Percentiles rank a stretch among this genome's conserved stretches.
Evolutionary conservation across 2,329 filamentous ascomycete species (phyloP).

Genomic region (Botrytis medusae): DNA sequence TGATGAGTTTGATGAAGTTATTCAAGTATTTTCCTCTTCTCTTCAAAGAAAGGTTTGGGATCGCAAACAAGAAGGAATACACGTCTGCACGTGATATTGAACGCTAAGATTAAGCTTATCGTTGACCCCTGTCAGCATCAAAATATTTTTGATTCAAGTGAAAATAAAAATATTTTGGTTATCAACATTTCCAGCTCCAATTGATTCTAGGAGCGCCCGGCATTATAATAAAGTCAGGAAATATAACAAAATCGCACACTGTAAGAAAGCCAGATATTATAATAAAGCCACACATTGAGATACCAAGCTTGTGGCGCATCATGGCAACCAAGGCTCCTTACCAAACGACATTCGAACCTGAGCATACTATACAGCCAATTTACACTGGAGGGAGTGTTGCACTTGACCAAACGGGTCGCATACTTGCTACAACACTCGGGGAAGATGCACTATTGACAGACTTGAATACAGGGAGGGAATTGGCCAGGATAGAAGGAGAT

Average conservation of each 20-base stretch:
- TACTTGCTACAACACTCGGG: slow-evolving; percentile 85
- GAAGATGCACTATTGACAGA: slow-evolving; percentile 90
- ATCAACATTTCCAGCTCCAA: slow-evolving; percentile 7
- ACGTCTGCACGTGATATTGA: slow-evolving; percentile 1
- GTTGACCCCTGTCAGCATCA: slow-evolving; percentile 22
- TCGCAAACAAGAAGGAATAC: background rate
- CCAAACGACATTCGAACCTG: slow-evolving; percentile 88
- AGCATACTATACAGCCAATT: slow-evolving; percentile 82
- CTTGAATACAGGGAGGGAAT: slow-evolving; percentile 75
- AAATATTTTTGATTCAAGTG: slow-evolving; percentile 26
- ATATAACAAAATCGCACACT: background rate
- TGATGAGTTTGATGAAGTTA: background rate
- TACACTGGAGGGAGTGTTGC: slow-evolving; percentile 89
- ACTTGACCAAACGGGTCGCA: slow-evolving; percentile 74
- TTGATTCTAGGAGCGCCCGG: background rate
- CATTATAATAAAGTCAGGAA: background rate
- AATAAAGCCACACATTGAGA: background rate
- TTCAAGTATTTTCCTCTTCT: background rate
- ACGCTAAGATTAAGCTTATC: slow-evolving; percentile 34
- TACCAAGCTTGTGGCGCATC: slow-evolving; percentile 24
- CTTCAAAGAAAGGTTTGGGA: background rate
- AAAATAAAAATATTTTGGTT: slow-evolving; percentile 5
- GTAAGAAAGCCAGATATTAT: background rate
- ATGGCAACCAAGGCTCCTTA: slow-evolving; percentile 64
- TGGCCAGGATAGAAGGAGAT: slow-evolving; percentile 86